phyloP scores from a whole-genome alignment of 805 yeast genomes.

The Pichia heedii region DNA sequence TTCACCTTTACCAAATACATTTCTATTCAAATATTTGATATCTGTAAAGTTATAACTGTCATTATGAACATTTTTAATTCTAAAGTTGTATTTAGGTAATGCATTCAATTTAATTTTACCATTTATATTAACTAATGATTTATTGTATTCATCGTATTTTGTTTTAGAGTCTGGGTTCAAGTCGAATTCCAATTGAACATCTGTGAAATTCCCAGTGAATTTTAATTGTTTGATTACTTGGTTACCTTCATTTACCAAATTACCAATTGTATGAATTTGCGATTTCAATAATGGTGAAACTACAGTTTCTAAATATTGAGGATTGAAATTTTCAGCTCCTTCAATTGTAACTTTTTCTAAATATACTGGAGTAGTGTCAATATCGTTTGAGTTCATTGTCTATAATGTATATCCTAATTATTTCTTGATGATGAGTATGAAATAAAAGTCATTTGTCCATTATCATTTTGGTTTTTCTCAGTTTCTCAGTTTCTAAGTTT shows the following conservation, averaged over 20 bases:
- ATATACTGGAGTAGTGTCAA: constrained; percentile 17
- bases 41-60: constrained; percentile 16
- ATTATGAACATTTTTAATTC: constrained; percentile 6
- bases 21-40: constrained; percentile 33
- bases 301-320: constrained; percentile 36
- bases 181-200: constrained; percentile 17
- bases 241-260: constrained; percentile 26
- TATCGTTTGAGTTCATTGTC: constrained; percentile 1
- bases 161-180: constrained; percentile 7
- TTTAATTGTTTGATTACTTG: constrained; percentile 15
- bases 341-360: constrained; percentile 23
- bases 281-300: constrained; percentile 34
- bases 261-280: constrained; percentile 32
- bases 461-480: too few relatives aligned
- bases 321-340: constrained; percentile 28
- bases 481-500: too few relatives aligned
- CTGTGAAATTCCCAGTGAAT: constrained; percentile 23
- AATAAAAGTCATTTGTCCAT: too few relatives aligned
- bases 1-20: constrained; percentile 66
- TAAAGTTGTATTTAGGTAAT: not conserved
- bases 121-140: constrained; percentile 4
- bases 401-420: not conserved
- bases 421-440: not conserved
- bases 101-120: constrained; percentile 6
- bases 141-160: constrained; percentile 1